phyloP scores from a whole-genome alignment of 176 grass and related monocot species.

The Luzula sylvatica region DNA sequence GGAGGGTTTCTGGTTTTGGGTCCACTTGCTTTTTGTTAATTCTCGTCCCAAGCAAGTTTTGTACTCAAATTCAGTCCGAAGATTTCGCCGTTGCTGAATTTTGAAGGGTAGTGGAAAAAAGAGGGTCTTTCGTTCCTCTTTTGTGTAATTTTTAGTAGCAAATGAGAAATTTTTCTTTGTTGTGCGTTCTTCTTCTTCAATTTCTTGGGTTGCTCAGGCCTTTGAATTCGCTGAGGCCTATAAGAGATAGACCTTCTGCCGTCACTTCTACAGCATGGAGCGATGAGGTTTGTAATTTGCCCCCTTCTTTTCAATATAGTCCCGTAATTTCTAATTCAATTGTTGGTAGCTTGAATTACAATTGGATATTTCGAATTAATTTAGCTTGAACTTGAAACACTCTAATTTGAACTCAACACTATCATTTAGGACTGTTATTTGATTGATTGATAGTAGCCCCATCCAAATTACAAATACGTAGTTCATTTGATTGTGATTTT shows the following conservation, averaged over 20 bases:
- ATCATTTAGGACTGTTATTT: too few relatives aligned
- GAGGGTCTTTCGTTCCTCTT: neutral
- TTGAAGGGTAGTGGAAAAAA: neutral
- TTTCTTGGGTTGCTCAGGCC: constrained; percentile 28
- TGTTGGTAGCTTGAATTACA: neutral
- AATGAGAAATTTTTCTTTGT: constrained; percentile 22
- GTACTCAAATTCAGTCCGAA: too few relatives aligned
- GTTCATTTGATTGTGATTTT: too few relatives aligned
- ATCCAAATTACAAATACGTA: too few relatives aligned
- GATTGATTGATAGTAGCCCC: too few relatives aligned
- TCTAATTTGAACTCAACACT: too few relatives aligned
- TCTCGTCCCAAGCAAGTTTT: too few relatives aligned
- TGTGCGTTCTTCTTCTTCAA: constrained; percentile 1
- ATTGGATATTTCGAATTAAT: too few relatives aligned
- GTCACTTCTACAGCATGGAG: constrained; percentile 46
- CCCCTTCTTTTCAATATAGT: neutral
- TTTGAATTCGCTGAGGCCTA: constrained; percentile 47
- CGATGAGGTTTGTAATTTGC: constrained; percentile 52
- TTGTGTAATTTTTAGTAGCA: neutral
- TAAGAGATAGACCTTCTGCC: constrained; percentile 42
- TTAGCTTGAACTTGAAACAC: too few relatives aligned
- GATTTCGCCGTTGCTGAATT: too few relatives aligned
- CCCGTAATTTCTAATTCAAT: neutral
- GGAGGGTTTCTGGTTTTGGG: neutral
- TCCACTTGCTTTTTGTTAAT: too few relatives aligned